A percentile compares a stretch with the other conserved stretches of the same genome.
Conservation (phyloP, 2,329 filamentous ascomycete genomes). For the Chaetomium sp. region DNA sequence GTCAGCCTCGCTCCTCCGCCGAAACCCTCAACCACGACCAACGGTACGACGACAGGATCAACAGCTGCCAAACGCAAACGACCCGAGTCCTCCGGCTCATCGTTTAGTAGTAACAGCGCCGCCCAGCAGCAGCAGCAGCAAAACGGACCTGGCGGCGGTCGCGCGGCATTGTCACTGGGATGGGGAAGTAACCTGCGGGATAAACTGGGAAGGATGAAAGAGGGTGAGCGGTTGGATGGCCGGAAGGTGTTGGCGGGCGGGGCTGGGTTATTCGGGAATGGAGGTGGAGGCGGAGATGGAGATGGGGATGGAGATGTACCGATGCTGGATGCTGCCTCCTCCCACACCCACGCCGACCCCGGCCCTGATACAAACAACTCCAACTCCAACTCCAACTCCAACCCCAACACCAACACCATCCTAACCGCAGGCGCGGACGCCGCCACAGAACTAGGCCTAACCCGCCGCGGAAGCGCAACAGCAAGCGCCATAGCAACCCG, state of each 20-base stretch:
- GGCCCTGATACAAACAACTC: no score
- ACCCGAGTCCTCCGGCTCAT: conserved; percentile 41
- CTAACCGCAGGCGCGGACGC: not conserved
- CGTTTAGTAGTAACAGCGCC: conserved; percentile 20
- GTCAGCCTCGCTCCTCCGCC: conserved; percentile 47
- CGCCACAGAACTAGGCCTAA: not conserved
- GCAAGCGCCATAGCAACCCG: conserved; percentile 23
- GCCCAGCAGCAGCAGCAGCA: not conserved
- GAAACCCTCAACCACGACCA: conserved; percentile 13
- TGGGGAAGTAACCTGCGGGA: conserved; percentile 52
- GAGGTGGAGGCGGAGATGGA: no score
- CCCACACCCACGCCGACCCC: no score
- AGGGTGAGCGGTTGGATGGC: conserved; percentile 46
- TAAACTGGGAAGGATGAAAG: conserved; percentile 56
- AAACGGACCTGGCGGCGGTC: conserved; percentile 14
- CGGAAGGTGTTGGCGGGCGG: not conserved
- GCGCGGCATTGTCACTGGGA: conserved; percentile 33
- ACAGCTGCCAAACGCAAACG: conserved; percentile 51
- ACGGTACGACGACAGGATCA: not conserved
- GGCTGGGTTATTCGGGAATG: no score
- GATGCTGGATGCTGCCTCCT: no score
- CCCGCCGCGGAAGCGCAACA: not conserved
- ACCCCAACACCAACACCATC: not conserved
- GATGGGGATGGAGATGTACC: not conserved
- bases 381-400: not conserved